Evolutionary conservation across 2,329 filamentous ascomycete genomes (phyloP).

Genomic region (Penicillium sp.): DNA sequence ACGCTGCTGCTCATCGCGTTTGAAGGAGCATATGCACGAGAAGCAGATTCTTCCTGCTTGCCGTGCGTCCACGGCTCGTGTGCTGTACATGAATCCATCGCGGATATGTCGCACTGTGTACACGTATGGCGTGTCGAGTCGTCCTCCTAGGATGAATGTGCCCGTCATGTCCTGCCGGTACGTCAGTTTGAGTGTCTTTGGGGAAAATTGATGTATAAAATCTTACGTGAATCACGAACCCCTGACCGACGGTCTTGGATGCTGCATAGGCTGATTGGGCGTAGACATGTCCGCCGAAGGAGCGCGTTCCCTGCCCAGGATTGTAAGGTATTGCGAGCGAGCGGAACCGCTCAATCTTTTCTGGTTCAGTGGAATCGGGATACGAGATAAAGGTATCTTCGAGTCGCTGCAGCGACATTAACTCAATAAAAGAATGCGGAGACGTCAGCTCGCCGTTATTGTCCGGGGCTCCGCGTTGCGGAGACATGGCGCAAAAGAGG

Average conservation of each 20-base stretch:
- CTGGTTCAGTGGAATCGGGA: constrained; percentile 18
- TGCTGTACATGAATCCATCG: constrained; percentile 54
- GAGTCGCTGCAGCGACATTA: constrained; percentile 36
- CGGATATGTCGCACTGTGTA: constrained; percentile 54
- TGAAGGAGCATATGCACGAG: constrained; percentile 55
- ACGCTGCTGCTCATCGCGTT: constrained; percentile 41
- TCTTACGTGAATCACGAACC: constrained; percentile 54
- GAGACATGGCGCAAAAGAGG: constrained; percentile 16
- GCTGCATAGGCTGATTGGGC: constrained; percentile 60
- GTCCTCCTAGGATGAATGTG: constrained; percentile 52
- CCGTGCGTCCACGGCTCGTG: constrained; percentile 53
- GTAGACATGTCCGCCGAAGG: constrained; percentile 59
- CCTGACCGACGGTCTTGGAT: constrained; percentile 52
- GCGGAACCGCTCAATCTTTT: constrained; percentile 33
- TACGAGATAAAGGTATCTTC: constrained; percentile 13
- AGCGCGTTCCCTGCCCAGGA: constrained; percentile 44
- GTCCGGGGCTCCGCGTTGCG: constrained; percentile 8
- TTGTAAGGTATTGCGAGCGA: constrained; percentile 39
- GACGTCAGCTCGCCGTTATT: constrained; percentile 12
- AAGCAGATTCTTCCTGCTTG: constrained; percentile 53
- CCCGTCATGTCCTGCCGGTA: constrained; percentile 52
- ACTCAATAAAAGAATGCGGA: constrained; percentile 28
- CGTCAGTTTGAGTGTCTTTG: not conserved
- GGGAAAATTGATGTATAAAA: not conserved
- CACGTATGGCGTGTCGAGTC: constrained; percentile 49